These are phyloP conservation scores for Termitomyces sp. DNA, from an alignment of 768 basidiomycete genomes.

Conservation along the genomic window DNA sequence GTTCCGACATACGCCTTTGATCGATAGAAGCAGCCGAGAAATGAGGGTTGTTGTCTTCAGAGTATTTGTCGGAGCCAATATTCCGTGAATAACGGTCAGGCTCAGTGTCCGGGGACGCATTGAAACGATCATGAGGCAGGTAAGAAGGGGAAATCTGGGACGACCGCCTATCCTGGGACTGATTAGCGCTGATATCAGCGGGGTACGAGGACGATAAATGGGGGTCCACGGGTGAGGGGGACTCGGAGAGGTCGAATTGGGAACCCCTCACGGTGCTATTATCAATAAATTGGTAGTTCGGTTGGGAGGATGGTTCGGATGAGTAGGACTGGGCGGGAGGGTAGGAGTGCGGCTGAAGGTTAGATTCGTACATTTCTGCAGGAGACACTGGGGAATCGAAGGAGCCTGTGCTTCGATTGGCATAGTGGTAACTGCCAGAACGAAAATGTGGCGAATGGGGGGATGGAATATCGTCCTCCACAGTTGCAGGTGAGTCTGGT, in stretches of 20 bases:
- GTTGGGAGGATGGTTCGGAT: slow-evolving; percentile 7
- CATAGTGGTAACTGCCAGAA: slow-evolving; percentile 29
- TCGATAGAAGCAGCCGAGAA: slow-evolving; percentile 39
- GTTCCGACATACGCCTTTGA: slow-evolving; percentile 70
- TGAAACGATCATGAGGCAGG: slow-evolving; percentile 35
- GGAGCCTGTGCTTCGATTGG: slow-evolving; percentile 22
- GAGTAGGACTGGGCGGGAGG: slow-evolving; percentile 18
- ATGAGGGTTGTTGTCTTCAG: slow-evolving; percentile 29
- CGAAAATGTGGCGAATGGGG: slow-evolving; percentile 28
- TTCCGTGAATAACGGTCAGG: slow-evolving; percentile 37
- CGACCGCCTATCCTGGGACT: slow-evolving; percentile 39
- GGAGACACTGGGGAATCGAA: slow-evolving; percentile 29
- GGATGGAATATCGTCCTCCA: slow-evolving; percentile 31
- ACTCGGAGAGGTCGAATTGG: slow-evolving; percentile 30
- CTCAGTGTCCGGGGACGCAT: slow-evolving; percentile 30
- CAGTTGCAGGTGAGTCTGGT: slow-evolving; percentile 25
- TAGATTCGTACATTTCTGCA: slow-evolving; percentile 27
- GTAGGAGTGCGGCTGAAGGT: slow-evolving; percentile 16
- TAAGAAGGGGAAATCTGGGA: slow-evolving; percentile 36
- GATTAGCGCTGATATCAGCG: slow-evolving; percentile 37
- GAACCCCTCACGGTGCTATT: slow-evolving; percentile 21
- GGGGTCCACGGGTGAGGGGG: slow-evolving; percentile 41
- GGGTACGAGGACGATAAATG: slow-evolving; percentile 31
- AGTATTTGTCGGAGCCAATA: slow-evolving; percentile 28
- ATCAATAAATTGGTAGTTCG: slow-evolving; percentile 25